Conservation (phyloP, 1,284 basidiomycete genomes). For the Coniferiporia weirii region DNA sequence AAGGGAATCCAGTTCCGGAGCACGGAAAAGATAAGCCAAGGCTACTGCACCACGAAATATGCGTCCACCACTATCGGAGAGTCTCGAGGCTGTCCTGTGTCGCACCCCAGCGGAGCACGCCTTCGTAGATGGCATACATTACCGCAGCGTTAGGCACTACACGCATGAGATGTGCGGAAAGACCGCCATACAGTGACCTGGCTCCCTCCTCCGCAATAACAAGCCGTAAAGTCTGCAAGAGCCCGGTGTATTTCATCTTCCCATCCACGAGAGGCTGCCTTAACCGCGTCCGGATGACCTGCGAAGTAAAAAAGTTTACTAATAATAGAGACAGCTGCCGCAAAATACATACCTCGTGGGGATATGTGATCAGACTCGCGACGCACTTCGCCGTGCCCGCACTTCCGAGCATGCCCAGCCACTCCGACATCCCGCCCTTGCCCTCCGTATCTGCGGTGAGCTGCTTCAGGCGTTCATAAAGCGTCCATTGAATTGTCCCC, state of each 20-base stretch:
- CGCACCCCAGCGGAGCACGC: constrained; percentile 55
- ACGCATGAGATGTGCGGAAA: constrained; percentile 92
- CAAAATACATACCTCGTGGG: constrained; percentile 73
- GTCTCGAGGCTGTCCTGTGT: constrained; percentile 3
- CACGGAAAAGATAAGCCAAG: not conserved
- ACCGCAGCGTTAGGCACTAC: constrained; percentile 97
- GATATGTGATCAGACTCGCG: constrained; percentile 92
- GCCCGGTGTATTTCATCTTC: constrained; percentile 80
- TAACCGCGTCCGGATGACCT: constrained; percentile 90
- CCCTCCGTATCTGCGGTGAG: constrained; percentile 50
- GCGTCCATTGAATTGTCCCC: constrained; percentile 95
- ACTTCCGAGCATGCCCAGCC: constrained; percentile 81
- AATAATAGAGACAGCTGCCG: not conserved
- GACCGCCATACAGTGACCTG: constrained; percentile 83
- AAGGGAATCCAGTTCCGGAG: not conserved
- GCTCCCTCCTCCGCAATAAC: constrained; percentile 90
- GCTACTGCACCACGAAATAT: not conserved
- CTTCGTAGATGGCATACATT: constrained; percentile 90
- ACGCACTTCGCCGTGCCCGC: constrained; percentile 93
- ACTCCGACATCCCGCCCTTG: constrained; percentile 54
- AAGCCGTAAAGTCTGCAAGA: constrained; percentile 80
- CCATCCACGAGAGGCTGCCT: constrained; percentile 79
- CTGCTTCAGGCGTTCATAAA: constrained; percentile 86
- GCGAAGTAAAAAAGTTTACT: not conserved
- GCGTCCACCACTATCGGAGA: not conserved